These are phyloP conservation scores for Yarrowia yakushimensis DNA, from an alignment of 805 yeast genomes.

Conservation along the genomic window DNA sequence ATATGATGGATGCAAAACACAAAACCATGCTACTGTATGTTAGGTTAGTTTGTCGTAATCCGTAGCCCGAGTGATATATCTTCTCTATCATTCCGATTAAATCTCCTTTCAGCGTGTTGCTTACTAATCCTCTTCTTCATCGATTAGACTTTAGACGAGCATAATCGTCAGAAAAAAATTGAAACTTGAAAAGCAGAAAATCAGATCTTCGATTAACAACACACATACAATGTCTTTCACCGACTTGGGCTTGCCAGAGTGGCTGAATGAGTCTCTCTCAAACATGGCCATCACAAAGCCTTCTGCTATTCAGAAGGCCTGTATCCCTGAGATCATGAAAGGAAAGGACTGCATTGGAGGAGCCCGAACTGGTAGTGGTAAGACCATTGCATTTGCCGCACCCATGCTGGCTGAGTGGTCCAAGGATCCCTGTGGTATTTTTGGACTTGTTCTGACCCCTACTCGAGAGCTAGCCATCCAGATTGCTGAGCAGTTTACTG, in stretches of 20 bases:
- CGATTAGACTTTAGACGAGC: not conserved
- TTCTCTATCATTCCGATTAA: no score
- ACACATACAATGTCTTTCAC: conserved; percentile 43
- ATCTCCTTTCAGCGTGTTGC: not conserved
- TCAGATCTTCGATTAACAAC: not conserved
- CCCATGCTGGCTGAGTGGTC: conserved; percentile 96
- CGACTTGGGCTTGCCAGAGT: conserved; percentile 71
- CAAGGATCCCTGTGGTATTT: conserved; percentile 89
- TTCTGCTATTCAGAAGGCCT: conserved; percentile 79
- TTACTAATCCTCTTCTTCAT: not conserved
- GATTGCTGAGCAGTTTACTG: conserved; percentile 94
- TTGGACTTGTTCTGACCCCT: conserved; percentile 85
- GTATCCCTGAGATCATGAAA: conserved; percentile 79
- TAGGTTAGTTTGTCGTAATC: no score
- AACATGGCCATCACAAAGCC: conserved; percentile 84
- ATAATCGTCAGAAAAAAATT: conserved; percentile 14
- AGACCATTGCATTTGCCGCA: conserved; percentile 95
- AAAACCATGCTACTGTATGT: no score
- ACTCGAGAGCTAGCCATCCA: conserved; percentile 89
- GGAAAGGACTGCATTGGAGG: conserved; percentile 97
- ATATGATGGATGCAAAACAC: no score
- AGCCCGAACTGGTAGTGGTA: conserved; percentile 97
- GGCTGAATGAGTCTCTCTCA: conserved; percentile 77
- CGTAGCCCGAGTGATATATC: no score
- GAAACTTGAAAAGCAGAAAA: not conserved